Evolutionary conservation across 371 early-diverging fungal species (phyloP), one percentile per base, ranked within the genome.

Genomic region (Mortierella sp.): DNA sequence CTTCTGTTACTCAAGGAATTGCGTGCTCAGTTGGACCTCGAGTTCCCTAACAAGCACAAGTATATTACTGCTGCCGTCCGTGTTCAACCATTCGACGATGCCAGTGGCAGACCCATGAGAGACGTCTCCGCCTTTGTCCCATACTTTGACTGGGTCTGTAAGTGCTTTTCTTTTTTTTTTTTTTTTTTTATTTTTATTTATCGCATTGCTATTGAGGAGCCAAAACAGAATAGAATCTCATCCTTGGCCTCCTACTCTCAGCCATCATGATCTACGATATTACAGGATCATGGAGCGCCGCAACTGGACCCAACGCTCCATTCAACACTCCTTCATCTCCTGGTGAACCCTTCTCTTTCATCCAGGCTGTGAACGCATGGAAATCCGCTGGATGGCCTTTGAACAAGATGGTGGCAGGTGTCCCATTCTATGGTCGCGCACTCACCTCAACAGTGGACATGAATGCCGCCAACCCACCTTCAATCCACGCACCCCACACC

Each of bases 371-470:
- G 34, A 64, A 83, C 24, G 67, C 81, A 43, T 91, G 90, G 90
- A 83, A 84, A 28, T 58, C 45, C 2, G 89, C 91, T 43, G 86
- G 86, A 47, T 86, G 89, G 54, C 90, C 90, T 14, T 78, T 80
- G 0, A 69, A 81, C 30, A 89, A 92, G 79, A 80, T 93, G 13
- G 86, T 88, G 1, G 84, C 87, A 23, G 93, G 93, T 42, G 68
- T 88, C 12, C 84, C 91, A 18, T 90, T 89, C 78, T 89, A 90
- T 72, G 94, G 94, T 34, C 90, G 92, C 58, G 80, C 89, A 4
- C 80, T 89, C 41, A 86, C 81, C n/a, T 82, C 84, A 3, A 81
- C 83, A 12, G 81, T 62, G 8, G 80, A 83, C 48, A 88, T 90
- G 82, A 82, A 82, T 57, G 67, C 71, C 12, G 72, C 71, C 0